Evolutionary conservation across 2,329 filamentous ascomycete genomes (phyloP).

Genomic region (Scortechinia acanthostroma): DNA sequence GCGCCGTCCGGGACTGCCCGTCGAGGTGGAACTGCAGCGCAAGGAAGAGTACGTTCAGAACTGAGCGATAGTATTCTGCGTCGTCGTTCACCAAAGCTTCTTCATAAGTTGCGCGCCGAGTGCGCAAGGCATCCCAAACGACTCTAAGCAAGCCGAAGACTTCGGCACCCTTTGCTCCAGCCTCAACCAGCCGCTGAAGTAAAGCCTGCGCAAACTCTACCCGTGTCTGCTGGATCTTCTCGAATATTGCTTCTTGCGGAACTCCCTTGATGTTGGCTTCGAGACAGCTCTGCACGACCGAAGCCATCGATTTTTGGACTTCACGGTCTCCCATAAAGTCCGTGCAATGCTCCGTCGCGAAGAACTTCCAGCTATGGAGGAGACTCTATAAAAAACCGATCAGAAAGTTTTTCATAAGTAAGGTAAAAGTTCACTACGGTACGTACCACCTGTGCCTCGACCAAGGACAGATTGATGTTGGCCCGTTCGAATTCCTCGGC

Average conservation of each 20-base stretch:
- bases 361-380: not conserved
- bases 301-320: conserved; percentile 40
- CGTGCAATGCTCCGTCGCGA: conserved; percentile 43
- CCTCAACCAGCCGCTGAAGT: conserved; percentile 44
- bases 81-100: conserved; percentile 42
- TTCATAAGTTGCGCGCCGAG: conserved; percentile 43
- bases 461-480: conserved; percentile 83
- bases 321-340: conserved; percentile 39
- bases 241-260: conserved; percentile 45
- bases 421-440: not conserved
- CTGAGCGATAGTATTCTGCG: conserved; percentile 73
- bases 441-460: conserved; percentile 82
- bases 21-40: conserved; percentile 58
- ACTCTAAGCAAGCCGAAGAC: conserved; percentile 40
- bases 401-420: not conserved
- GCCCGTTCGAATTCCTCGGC: conserved; percentile 75
- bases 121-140: conserved; percentile 47
- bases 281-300: conserved; percentile 44
- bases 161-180: conserved; percentile 33
- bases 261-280: conserved; percentile 39
- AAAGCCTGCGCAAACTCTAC: conserved; percentile 51
- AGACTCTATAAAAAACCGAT: not conserved
- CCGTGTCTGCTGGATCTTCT: conserved; percentile 43
- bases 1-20: conserved; percentile 18
- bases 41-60: conserved; percentile 79